phyloP scores from a whole-genome alignment of 768 basidiomycete species.

The Leccinellum albellum region DNA sequence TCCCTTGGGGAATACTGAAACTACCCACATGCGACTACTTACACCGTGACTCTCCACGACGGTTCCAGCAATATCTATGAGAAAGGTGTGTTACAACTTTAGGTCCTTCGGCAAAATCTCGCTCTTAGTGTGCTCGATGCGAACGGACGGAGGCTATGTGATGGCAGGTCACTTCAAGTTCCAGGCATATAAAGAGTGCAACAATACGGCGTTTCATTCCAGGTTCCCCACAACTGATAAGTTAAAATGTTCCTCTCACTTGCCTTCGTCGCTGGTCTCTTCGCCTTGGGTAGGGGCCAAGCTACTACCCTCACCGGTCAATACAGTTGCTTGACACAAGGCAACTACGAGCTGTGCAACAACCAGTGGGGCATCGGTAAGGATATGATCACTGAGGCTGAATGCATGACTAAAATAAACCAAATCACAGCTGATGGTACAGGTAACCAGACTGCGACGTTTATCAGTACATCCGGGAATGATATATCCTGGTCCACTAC shows the following conservation, averaged over 20 bases:
- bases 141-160: neutral
- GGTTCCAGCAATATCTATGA: neutral
- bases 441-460: slow-evolving; percentile 47
- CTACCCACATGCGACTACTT: slow-evolving; percentile 3
- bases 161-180: neutral
- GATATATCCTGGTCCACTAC: slow-evolving; percentile 51
- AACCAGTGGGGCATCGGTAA: slow-evolving; percentile 52
- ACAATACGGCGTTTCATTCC: neutral
- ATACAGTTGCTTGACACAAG: slow-evolving; percentile 43
- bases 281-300: slow-evolving; percentile 5
- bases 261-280: slow-evolving; percentile 7
- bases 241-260: slow-evolving; percentile 14
- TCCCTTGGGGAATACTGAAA: neutral
- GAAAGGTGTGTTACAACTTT: slow-evolving; percentile 3
- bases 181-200: slow-evolving; percentile 5
- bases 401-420: neutral
- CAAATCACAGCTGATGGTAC: slow-evolving; percentile 38
- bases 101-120: neutral
- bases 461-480: slow-evolving; percentile 37
- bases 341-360: slow-evolving; percentile 50
- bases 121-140: neutral
- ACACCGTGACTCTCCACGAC: neutral
- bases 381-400: slow-evolving; percentile 1
- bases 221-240: neutral
- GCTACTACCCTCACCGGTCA: slow-evolving; percentile 36